Conservation (phyloP, 2,329 filamentous ascomycete genomes). For the Cladosporium colombiae region DNA sequence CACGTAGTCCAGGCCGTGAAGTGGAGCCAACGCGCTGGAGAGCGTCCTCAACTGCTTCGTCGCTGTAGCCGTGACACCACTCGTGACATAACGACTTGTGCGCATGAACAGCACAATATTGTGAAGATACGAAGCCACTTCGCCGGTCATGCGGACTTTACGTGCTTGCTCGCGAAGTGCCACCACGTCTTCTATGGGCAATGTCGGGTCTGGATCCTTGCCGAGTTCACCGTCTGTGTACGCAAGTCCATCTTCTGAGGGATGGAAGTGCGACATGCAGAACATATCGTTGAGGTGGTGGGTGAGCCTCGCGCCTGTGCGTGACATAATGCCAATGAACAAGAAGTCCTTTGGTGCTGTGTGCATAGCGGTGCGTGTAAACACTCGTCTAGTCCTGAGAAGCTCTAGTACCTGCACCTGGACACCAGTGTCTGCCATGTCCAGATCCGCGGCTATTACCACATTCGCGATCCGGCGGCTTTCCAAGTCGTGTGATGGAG, state of each 20-base stretch:
- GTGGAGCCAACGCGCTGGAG: constrained; percentile 68
- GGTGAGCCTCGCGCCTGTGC: constrained; percentile 38
- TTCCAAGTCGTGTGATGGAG: constrained; percentile 39
- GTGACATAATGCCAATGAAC: constrained; percentile 67
- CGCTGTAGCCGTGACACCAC: constrained; percentile 74
- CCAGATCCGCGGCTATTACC: constrained; percentile 77
- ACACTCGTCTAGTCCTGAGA: constrained; percentile 75
- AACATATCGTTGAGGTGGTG: constrained; percentile 72
- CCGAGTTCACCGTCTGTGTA: constrained; percentile 27
- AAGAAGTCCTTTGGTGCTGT: constrained; percentile 76
- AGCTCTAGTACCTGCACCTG: constrained; percentile 81
- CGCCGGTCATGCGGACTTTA: constrained; percentile 66
- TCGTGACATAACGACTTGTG: constrained; percentile 78
- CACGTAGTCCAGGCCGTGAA: constrained; percentile 78
- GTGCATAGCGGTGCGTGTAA: constrained; percentile 72
- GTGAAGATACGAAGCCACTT: constrained; percentile 80
- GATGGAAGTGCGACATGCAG: constrained; percentile 83
- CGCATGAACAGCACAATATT: constrained; percentile 86
- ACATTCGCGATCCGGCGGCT: constrained; percentile 72
- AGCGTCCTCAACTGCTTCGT: constrained; percentile 68
- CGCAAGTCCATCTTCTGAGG: constrained; percentile 26
- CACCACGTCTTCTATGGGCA: constrained; percentile 51
- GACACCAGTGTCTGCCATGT: constrained; percentile 70
- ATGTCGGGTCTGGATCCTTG: constrained; percentile 26
- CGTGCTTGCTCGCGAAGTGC: constrained; percentile 60